Evolutionary conservation across 2,329 filamentous ascomycete species (phyloP).

Genomic region (Botrytis tulipae): DNA sequence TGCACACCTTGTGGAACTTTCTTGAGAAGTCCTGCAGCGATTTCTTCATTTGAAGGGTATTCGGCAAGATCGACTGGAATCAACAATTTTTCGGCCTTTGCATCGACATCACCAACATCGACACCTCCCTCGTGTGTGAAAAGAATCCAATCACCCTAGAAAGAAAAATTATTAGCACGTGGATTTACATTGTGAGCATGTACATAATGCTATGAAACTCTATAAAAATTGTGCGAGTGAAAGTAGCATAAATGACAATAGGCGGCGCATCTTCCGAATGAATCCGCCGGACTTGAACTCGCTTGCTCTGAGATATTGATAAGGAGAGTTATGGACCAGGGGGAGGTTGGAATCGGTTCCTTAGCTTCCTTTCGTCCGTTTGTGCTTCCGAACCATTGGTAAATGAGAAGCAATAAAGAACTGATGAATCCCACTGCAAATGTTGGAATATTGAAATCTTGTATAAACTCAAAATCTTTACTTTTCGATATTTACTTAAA

Average conservation of each 20-base stretch:
- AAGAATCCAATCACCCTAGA: slow-evolving; percentile 96
- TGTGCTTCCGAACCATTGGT: slow-evolving; percentile 19
- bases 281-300: slow-evolving; percentile 30
- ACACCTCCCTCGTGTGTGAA: slow-evolving; percentile 99
- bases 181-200: background rate
- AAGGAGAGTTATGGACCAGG: slow-evolving; percentile 17
- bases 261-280: slow-evolving; percentile 22
- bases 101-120: slow-evolving; percentile 98
- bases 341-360: slow-evolving; percentile 31
- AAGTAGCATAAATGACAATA: slow-evolving; percentile 9
- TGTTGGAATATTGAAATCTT: slow-evolving; percentile 10
- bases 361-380: slow-evolving; percentile 38
- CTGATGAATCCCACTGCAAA: slow-evolving; percentile 29
- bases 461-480: slow-evolving; percentile 20
- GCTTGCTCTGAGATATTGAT: slow-evolving; percentile 24
- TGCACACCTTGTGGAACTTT: slow-evolving; percentile 95
- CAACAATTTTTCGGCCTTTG: slow-evolving; percentile 97
- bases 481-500: slow-evolving; percentile 41
- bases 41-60: slow-evolving; percentile 94
- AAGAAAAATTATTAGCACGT: slow-evolving; percentile 30
- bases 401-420: slow-evolving; percentile 28
- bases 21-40: slow-evolving; percentile 79
- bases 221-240: slow-evolving; percentile 22
- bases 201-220: slow-evolving; percentile 22
- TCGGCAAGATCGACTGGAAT: slow-evolving; percentile 92